A percentile compares a stretch with the other conserved stretches of the same genome.
phyloP scores from a whole-genome alignment of 148 eudicot genomes.

The Spergularia marina region DNA sequence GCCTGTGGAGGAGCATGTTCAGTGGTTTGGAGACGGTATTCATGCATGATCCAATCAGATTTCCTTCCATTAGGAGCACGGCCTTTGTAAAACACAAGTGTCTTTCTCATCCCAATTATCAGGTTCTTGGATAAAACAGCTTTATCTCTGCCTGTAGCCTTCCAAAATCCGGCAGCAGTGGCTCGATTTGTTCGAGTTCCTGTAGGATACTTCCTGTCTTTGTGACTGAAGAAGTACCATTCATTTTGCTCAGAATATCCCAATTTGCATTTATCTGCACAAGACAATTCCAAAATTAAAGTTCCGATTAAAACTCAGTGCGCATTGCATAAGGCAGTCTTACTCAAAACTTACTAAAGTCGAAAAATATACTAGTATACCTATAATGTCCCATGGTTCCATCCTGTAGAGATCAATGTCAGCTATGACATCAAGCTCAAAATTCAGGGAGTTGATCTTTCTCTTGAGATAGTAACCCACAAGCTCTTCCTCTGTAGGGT shows the following conservation, averaged over 20 bases:
- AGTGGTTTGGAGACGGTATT: constrained; percentile 81
- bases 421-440: constrained; percentile 70
- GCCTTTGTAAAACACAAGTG: constrained; percentile 82
- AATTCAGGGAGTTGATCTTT: constrained; percentile 60
- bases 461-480: constrained; percentile 75
- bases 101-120: constrained; percentile 91
- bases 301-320: no score
- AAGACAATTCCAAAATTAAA: constrained; percentile 7
- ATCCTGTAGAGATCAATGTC: constrained; percentile 83
- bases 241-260: constrained; percentile 72
- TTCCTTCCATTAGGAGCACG: constrained; percentile 84
- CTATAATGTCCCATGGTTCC: constrained; percentile 96
- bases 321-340: no score
- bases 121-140: constrained; percentile 69
- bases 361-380: constrained; percentile 29
- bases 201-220: constrained; percentile 89
- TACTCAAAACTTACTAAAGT: no score
- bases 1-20: constrained; percentile 74
- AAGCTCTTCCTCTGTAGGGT: constrained; percentile 91
- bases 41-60: constrained; percentile 93
- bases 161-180: constrained; percentile 86
- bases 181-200: constrained; percentile 87
- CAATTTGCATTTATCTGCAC: constrained; percentile 62
- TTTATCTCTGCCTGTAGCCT: constrained; percentile 93
- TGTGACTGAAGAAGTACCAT: constrained; percentile 97